Percentiles rank a stretch among this genome's conserved stretches.
Evolutionary conservation across 805 yeast genomes (phyloP).

Genomic region (Priceomyces castillae): DNA sequence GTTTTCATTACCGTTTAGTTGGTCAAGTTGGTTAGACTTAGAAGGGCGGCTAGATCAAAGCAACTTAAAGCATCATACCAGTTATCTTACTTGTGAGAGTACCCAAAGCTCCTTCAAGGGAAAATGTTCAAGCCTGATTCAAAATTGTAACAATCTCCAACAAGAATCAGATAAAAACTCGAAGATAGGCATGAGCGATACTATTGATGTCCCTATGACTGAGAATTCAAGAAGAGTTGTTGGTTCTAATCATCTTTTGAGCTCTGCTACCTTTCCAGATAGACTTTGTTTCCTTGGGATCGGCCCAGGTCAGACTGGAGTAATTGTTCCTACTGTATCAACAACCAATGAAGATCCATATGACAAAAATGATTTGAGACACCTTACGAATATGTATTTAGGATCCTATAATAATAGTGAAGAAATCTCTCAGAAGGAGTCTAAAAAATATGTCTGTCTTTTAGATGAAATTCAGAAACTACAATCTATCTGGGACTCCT

Average conservation of each 20-base stretch:
- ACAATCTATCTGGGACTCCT: background rate
- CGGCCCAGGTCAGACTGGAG: constrained; percentile 15
- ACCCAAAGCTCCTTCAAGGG: constrained; percentile 7
- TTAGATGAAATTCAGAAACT: background rate
- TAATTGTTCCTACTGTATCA: constrained; percentile 23
- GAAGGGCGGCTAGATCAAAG: background rate
- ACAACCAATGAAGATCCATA: background rate
- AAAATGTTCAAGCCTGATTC: background rate
- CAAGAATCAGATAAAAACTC: background rate
- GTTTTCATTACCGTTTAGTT: constrained; percentile 27
- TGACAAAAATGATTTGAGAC: constrained; percentile 1
- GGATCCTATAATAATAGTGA: background rate
- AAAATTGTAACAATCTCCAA: background rate
- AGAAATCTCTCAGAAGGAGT: background rate
- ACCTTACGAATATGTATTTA: background rate
- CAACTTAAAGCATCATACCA: background rate
- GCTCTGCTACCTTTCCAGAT: constrained; percentile 27
- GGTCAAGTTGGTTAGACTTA: constrained; percentile 25
- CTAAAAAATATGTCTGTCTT: background rate
- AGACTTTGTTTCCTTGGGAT: constrained; percentile 29
- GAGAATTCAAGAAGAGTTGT: constrained; percentile 27
- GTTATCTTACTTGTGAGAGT: constrained; percentile 14
- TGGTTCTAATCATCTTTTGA: constrained; percentile 33
- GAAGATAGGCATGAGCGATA: background rate
- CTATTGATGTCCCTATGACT: constrained; percentile 17